Evolutionary conservation across 768 basidiomycete genomes (phyloP), one percentile per base, ranked within the genome.

Genomic region (Psilocybe cubensis): DNA sequence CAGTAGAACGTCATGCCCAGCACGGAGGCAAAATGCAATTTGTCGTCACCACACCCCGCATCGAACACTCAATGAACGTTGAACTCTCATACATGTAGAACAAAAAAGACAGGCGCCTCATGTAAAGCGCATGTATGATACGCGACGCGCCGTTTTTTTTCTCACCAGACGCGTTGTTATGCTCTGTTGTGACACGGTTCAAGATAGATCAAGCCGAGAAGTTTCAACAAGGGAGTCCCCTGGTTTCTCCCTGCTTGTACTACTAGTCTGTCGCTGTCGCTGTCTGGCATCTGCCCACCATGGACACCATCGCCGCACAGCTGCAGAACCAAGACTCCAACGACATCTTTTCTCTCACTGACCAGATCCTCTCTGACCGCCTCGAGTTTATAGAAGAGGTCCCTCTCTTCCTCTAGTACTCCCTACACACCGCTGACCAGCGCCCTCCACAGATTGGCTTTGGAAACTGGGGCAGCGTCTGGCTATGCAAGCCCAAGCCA

Each of bases 381-480:
- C 79, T 92, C 42, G 82, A 86, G 56, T 93, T 93, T 68, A 79
- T 91, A 51, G 80, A 89, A 74, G 90, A 91, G 80, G 89, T 86
- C 61, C 18, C 76, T 66, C 53, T 48, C 46, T n/a, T 3, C 31
- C 27, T 31, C 9, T 35, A 46, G 47, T 61, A 35, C 62, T 50
- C 11, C 20, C 24, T 11, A 10, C 21, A 45, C 27, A 40, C 21
- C 54, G 52, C 54, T 60, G 35, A 56, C 24, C 52, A 60, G 29
- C 18, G 56, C 38, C 31, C 42, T 42, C 2, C 53, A n/a, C 57
- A 94, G 90, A 89, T 94, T 76, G 93, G 93, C 28, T 92, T 83
- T 68, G 93, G 94, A 41, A 95, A 94, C 75, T 96, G 94, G 94
- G 94, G 94, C 33, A 89, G 88, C 69, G 92, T 94, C 60, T 94